Evolutionary conservation across 2,329 filamentous ascomycete species (phyloP), one percentile per base, ranked within the genome.

Genomic region (Clarireedia sp.): DNA sequence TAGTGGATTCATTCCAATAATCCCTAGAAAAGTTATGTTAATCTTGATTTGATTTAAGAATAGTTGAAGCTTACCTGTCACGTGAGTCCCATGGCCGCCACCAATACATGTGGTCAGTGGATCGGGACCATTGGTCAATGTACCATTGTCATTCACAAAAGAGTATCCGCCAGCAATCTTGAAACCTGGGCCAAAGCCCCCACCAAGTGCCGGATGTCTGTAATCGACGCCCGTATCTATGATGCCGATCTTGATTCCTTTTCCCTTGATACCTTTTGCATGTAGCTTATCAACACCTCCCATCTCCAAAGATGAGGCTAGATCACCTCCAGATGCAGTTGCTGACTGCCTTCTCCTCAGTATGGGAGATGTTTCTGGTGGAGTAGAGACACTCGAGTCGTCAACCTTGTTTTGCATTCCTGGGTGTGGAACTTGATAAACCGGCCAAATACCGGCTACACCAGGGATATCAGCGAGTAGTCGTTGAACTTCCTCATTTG

Each of bases 171-270:
- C 78, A 3, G 74, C 72, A 17, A 86, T 78, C 41, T 84, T 71
- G 61, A 77, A 85, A 12, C 75, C 79, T 1, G 72, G 63, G 2
- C 83, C 83, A 64, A 85, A 85, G 63, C 82, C 82, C 47, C 81
- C 81, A 37, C 83, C 83, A 0, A 87, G 75, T 26, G 80, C 79
- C 1, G 81, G 79, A 62, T 86, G 82, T 0, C 71, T 75, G 64
- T 85, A 86, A 64, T 86, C 83, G 48, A 83, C 67, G 10, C 72
- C 73, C 19, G 67, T 70, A 51, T 64, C 62, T 23, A 62, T 41
- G 29, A 77, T 64, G 5, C 68, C 75, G 17, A 78, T 67, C 21
- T 69, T 70, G 29, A 75, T 63, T 1, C 75, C 75, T 41, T 73
- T 70, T 19, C 76, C 76, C 1, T 71, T 75, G n/a, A 74, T 66